Conservation (phyloP, 2,329 filamentous ascomycete genomes). For the Fusarium drepaniforme region DNA sequence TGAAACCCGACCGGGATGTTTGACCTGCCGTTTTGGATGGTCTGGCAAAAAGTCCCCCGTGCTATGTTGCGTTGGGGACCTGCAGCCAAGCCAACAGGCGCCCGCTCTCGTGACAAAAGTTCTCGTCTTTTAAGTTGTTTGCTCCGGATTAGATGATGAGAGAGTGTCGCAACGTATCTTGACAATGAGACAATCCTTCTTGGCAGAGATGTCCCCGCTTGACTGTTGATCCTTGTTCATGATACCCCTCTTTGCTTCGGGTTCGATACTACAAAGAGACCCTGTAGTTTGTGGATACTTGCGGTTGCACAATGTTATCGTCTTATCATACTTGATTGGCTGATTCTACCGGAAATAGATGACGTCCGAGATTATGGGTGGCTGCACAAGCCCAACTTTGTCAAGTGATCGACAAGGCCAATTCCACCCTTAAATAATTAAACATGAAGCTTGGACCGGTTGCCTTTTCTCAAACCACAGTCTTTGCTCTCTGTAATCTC, state of each 20-base stretch:
- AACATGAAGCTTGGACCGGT: neutral
- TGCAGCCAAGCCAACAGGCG: conserved; percentile 27
- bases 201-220: neutral
- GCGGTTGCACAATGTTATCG: neutral
- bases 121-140: neutral
- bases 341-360: neutral
- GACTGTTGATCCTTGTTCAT: neutral
- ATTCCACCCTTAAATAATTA: neutral
- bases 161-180: neutral
- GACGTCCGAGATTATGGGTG: neutral
- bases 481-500: neutral
- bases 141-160: neutral
- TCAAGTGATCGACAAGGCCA: neutral
- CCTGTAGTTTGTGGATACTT: neutral
- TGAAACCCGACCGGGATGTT: neutral
- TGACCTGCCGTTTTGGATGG: conserved; percentile 33
- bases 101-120: conserved; percentile 31
- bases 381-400: neutral
- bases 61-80: conserved; percentile 27
- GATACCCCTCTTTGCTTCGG: neutral
- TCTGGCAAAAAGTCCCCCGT: conserved; percentile 32
- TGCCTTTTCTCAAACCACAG: neutral
- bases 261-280: neutral
- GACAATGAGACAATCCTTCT: neutral
- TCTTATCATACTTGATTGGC: neutral